Percentiles rank a stretch among this genome's conserved stretches.
These are phyloP conservation scores for Naematelia aurantialba DNA, from an alignment of 768 basidiomycete species.

Conservation along the genomic window DNA sequence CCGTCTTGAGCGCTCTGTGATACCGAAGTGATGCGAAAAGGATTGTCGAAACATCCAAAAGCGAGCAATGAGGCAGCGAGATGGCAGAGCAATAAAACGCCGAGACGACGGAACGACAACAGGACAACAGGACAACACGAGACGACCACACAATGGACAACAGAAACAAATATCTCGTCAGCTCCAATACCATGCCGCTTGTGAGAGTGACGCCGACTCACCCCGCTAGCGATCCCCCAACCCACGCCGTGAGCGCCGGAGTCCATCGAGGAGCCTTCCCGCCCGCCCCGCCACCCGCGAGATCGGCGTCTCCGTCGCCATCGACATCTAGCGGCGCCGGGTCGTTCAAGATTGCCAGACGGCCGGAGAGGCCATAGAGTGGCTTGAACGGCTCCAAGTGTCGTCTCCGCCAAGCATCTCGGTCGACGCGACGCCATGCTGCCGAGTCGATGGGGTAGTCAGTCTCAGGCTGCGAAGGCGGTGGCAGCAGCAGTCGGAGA, in stretches of 20 bases:
- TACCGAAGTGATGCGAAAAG: neutral
- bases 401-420: constrained; percentile 20
- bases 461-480: neutral
- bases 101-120: too few relatives aligned
- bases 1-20: constrained; percentile 76
- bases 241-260: constrained; percentile 78
- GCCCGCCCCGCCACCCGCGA: constrained; percentile 52
- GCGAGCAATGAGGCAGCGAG: too few relatives aligned
- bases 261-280: constrained; percentile 86
- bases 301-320: neutral
- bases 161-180: too few relatives aligned
- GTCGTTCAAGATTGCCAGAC: constrained; percentile 81
- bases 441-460: constrained; percentile 13
- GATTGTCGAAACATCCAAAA: neutral
- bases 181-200: too few relatives aligned
- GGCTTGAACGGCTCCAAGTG: constrained; percentile 70
- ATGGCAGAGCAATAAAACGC: too few relatives aligned
- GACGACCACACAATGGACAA: too few relatives aligned
- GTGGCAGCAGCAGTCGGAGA: constrained; percentile 58
- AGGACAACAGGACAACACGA: too few relatives aligned
- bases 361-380: constrained; percentile 66
- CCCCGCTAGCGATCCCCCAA: constrained; percentile 91
- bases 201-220: constrained; percentile 53
- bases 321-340: constrained; percentile 51
- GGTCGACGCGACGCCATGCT: constrained; percentile 17